phyloP scores from a whole-genome alignment of 2,329 filamentous ascomycete species.

The Pseudogymnoascus sp. region DNA sequence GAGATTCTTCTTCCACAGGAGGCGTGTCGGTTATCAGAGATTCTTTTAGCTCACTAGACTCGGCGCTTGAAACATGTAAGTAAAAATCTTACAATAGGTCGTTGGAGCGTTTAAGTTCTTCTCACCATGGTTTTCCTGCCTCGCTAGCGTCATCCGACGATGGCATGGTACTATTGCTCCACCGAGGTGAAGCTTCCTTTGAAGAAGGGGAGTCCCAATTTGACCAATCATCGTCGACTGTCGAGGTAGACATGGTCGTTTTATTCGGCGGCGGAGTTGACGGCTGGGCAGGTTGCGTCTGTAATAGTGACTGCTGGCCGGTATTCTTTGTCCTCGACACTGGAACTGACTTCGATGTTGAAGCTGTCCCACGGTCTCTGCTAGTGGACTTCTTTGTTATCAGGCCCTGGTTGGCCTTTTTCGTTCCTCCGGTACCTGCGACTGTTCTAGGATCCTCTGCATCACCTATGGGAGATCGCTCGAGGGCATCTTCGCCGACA shows the following conservation, averaged over 20 bases:
- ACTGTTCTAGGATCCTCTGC: neutral
- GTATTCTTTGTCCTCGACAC: neutral
- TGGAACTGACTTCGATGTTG: neutral
- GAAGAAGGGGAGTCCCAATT: constrained; percentile 57
- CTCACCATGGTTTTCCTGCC: constrained; percentile 8
- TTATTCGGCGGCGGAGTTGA: constrained; percentile 4
- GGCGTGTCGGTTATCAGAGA: constrained; percentile 19
- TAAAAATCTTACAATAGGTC: neutral
- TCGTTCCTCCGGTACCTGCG: neutral
- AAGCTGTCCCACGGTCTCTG: neutral
- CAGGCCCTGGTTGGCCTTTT: neutral
- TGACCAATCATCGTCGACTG: constrained; percentile 57
- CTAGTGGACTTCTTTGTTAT: neutral
- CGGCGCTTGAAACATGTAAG: constrained; percentile 2
- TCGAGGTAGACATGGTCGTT: constrained; percentile 25
- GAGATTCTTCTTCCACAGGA: constrained; percentile 33
- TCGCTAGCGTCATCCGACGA: constrained; percentile 12
- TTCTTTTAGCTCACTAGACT: constrained; percentile 23
- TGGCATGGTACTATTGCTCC: constrained; percentile 48
- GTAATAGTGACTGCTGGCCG: neutral
- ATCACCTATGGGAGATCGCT: constrained; percentile 34
- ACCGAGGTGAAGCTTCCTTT: constrained; percentile 49
- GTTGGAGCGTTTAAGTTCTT: neutral
- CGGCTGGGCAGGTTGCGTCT: neutral
- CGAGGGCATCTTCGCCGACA: constrained; percentile 84